Evolutionary conservation across 2,329 filamentous ascomycete genomes (phyloP).

Genomic region (Claviceps sp.): DNA sequence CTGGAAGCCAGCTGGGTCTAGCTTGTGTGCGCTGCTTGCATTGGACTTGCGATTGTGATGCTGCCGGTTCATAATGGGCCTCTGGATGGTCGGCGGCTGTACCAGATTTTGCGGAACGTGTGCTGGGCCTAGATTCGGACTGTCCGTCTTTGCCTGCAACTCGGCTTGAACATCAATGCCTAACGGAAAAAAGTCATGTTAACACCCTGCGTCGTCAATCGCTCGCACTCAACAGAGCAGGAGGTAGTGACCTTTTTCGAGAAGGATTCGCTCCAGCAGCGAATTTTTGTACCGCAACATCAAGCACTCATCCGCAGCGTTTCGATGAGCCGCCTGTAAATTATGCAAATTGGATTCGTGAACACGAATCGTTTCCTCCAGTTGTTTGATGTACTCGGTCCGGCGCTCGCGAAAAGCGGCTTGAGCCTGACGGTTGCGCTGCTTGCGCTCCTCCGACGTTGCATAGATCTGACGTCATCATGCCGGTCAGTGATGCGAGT

Average conservation of each 20-base stretch:
- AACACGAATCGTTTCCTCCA: constrained; percentile 92
- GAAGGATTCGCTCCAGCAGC: constrained; percentile 79
- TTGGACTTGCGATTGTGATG: constrained; percentile 60
- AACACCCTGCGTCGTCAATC: neutral
- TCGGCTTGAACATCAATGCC: constrained; percentile 97
- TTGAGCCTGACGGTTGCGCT: constrained; percentile 92
- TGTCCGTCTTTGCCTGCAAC: constrained; percentile 81
- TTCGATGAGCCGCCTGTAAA: constrained; percentile 86
- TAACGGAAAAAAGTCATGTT: constrained; percentile 20
- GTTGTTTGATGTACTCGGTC: constrained; percentile 98
- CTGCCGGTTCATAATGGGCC: constrained; percentile 69
- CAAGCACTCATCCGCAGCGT: constrained; percentile 87
- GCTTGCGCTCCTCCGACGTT: constrained; percentile 95
- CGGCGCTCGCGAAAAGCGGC: constrained; percentile 92
- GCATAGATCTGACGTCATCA: constrained; percentile 67
- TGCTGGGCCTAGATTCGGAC: constrained; percentile 62
- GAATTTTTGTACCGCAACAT: constrained; percentile 99
- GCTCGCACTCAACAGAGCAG: neutral
- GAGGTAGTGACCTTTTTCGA: constrained; percentile 74
- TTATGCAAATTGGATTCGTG: constrained; percentile 91
- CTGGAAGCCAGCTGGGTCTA: constrained; percentile 40
- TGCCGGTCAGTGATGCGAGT: constrained; percentile 3
- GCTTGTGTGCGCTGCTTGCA: constrained; percentile 63
- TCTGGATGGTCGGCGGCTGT: constrained; percentile 64
- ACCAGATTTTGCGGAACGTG: constrained; percentile 55